Conservation (phyloP, 768 basidiomycete genomes). For the Trametes cinnabarina region DNA sequence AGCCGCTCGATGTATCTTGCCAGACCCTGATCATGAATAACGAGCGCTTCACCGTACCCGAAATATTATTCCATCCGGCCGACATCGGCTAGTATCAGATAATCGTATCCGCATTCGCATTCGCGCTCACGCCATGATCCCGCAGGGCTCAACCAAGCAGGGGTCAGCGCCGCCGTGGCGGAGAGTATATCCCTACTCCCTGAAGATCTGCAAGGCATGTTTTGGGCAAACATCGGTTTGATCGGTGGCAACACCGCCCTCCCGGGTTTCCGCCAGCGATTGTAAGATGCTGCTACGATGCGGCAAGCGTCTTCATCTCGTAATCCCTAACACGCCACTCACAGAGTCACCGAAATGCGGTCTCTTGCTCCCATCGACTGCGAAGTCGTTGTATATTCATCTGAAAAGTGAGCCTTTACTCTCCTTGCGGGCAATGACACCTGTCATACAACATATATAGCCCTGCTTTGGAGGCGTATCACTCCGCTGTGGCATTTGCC, state of each 20-base stretch:
- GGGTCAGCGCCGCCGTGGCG: slow-evolving; percentile 74
- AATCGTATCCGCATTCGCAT: background rate
- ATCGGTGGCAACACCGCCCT: slow-evolving; percentile 83
- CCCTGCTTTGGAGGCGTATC: slow-evolving; percentile 65
- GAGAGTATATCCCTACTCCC: slow-evolving; percentile 75
- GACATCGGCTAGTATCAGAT: slow-evolving; percentile 64
- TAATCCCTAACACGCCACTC: slow-evolving; percentile 7
- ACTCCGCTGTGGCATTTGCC: slow-evolving; percentile 58
- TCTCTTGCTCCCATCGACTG: slow-evolving; percentile 80
- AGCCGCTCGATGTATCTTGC: slow-evolving; percentile 52
- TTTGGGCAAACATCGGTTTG: slow-evolving; percentile 91
- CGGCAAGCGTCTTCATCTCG: slow-evolving; percentile 2
- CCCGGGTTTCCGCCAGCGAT: slow-evolving; percentile 65
- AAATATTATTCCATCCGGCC: slow-evolving; percentile 85
- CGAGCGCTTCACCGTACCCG: slow-evolving; percentile 91
- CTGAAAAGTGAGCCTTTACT: slow-evolving; percentile 54
- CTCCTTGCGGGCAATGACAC: slow-evolving; percentile 19
- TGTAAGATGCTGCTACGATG: slow-evolving; percentile 44
- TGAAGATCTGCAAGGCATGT: slow-evolving; percentile 83
- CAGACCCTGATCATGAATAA: slow-evolving; percentile 85
- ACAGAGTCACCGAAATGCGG: slow-evolving; percentile 70
- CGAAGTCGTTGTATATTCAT: slow-evolving; percentile 70
- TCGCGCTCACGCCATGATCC: slow-evolving; percentile 10
- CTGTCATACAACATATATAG: slow-evolving; percentile 44
- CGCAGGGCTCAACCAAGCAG: slow-evolving; percentile 75